Percentiles rank a stretch among this genome's conserved stretches.
Conservation (phyloP, 352 stramenopile genomes). For the Pythium angustatum region DNA sequence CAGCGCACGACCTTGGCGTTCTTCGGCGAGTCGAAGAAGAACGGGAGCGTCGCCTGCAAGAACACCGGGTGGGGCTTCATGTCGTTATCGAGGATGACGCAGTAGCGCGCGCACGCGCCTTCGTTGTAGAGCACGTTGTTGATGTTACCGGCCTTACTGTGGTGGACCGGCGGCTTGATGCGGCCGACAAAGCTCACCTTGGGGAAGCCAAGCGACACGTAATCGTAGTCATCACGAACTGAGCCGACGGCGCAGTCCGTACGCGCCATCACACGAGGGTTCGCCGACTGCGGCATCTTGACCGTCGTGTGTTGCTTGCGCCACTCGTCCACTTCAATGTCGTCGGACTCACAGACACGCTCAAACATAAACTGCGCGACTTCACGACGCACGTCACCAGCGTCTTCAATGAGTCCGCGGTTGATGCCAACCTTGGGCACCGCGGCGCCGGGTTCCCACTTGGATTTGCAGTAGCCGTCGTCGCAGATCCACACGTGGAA, state of each 20-base stretch:
- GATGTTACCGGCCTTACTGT: constrained; percentile 88
- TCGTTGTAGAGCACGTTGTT: constrained; percentile 88
- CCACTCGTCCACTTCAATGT: constrained; percentile 83
- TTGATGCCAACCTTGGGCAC: constrained; percentile 39
- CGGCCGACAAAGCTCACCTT: constrained; percentile 76
- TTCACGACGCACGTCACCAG: constrained; percentile 75
- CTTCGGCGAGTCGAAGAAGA: constrained; percentile 80
- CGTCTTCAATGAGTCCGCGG: constrained; percentile 64
- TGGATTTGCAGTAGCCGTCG: constrained; percentile 50
- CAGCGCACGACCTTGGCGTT: constrained; percentile 55
- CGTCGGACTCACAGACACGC: constrained; percentile 76
- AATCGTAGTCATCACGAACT: constrained; percentile 80
- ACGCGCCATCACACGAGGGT: constrained; percentile 67
- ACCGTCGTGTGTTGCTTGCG: constrained; percentile 82
- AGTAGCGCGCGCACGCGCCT: constrained; percentile 69
- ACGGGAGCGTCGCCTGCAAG: constrained; percentile 68
- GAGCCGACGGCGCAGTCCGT: constrained; percentile 64
- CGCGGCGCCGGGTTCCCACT: constrained; percentile 42
- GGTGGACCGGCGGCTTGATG: constrained; percentile 76
- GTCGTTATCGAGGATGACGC: constrained; percentile 81
- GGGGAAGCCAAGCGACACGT: constrained; percentile 54
- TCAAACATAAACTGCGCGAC: constrained; percentile 88
- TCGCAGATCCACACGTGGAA: constrained; percentile 47
- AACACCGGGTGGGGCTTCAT: constrained; percentile 85
- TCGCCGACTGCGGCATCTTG: constrained; percentile 67